Evolutionary conservation across 2,329 filamentous ascomycete species (phyloP).

Genomic region (Colletotrichum sp.): DNA sequence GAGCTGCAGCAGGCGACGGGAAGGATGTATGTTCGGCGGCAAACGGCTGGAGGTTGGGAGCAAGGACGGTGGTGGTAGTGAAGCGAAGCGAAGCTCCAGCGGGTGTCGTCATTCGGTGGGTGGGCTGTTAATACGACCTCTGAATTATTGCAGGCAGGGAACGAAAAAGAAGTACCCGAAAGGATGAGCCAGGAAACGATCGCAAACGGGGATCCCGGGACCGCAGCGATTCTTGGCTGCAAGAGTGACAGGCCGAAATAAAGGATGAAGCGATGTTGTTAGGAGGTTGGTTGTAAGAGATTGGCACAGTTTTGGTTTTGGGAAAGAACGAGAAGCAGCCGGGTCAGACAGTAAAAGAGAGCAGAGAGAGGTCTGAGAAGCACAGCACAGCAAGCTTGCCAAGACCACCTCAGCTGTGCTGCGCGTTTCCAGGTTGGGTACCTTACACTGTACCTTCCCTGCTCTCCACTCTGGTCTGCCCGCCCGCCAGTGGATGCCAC

Average conservation of each 20-base stretch:
- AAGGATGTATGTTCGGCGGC: not conserved
- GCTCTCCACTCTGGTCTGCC: not conserved
- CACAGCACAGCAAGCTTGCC: not conserved
- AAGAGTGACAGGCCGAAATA: not conserved
- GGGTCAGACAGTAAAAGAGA: not conserved
- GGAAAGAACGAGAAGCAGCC: not conserved
- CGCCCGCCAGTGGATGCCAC: not conserved
- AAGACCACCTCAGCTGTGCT: not conserved
- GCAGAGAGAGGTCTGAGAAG: not conserved
- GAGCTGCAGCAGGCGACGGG: not conserved
- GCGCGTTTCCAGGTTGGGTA: not conserved
- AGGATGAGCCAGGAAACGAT: not conserved
- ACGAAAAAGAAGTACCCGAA: not conserved
- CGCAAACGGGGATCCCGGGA: not conserved
- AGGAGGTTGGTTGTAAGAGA: not conserved
- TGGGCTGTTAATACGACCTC: not conserved
- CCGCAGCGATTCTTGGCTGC: not conserved
- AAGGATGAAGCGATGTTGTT: not conserved
- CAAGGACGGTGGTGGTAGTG: not conserved
- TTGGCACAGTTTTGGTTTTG: conserved; percentile 1
- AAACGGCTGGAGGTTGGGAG: not conserved
- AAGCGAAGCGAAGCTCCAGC: conserved; percentile 8
- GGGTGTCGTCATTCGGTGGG: conserved; percentile 19
- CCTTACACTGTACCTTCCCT: not conserved
- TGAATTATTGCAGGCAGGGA: not conserved